These are phyloP conservation scores for Rachicladosporium sp. DNA, from an alignment of 2,329 filamentous ascomycete genomes.

Conservation along the genomic window DNA sequence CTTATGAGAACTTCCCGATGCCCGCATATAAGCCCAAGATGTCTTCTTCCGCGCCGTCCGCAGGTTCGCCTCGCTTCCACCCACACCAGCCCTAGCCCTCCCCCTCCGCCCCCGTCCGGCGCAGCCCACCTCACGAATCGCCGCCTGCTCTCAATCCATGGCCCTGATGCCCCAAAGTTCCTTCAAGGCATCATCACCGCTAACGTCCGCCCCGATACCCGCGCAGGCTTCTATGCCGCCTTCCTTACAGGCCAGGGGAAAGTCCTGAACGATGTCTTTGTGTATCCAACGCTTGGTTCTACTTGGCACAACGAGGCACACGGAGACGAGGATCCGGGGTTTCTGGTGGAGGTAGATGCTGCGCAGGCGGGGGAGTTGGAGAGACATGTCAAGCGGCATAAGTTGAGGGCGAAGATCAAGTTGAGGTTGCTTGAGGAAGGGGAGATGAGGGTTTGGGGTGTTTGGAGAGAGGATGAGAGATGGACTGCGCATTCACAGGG, in stretches of 20 bases:
- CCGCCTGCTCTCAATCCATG: slow-evolving; percentile 65
- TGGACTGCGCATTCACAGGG: slow-evolving; percentile 21
- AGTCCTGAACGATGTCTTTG: slow-evolving; percentile 77
- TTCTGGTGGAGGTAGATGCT: slow-evolving; percentile 74
- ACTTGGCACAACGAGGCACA: slow-evolving; percentile 16
- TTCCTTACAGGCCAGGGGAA: slow-evolving; percentile 76
- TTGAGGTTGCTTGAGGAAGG: slow-evolving; percentile 52
- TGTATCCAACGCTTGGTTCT: slow-evolving; percentile 52
- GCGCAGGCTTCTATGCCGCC: slow-evolving; percentile 58
- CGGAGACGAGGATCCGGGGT: slow-evolving; percentile 35
- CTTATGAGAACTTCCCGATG: slow-evolving; percentile 41
- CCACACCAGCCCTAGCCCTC: slow-evolving; percentile 15
- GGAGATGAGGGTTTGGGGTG: slow-evolving; percentile 58
- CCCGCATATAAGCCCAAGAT: not conserved
- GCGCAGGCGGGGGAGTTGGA: slow-evolving; percentile 49
- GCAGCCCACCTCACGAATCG: slow-evolving; percentile 54
- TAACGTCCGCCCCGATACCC: slow-evolving; percentile 43
- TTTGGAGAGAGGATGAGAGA: slow-evolving; percentile 51
- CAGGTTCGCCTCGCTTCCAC: slow-evolving; percentile 1
- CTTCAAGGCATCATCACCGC: slow-evolving; percentile 80
- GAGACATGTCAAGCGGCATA: slow-evolving; percentile 72
- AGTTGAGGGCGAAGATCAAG: slow-evolving; percentile 66
- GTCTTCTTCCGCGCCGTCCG: not conserved
- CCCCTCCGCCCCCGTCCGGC: slow-evolving; percentile 39
- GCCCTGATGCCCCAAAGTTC: slow-evolving; percentile 68